Evolutionary conservation across 176 grass and related monocot species (phyloP).

Genomic region (Carex cristatella): DNA sequence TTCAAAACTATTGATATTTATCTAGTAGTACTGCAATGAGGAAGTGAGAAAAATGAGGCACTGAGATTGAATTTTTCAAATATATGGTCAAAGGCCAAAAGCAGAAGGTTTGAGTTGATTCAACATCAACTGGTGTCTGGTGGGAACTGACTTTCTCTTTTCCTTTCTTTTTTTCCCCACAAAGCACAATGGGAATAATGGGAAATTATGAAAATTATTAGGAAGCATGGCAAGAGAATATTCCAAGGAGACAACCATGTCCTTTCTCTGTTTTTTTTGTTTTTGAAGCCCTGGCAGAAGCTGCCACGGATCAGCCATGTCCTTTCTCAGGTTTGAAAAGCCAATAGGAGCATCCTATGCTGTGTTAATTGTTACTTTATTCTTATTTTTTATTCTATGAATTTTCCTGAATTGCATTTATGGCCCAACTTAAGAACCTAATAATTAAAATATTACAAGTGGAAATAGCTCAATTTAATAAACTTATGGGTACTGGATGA

Average conservation of each 20-base stretch:
- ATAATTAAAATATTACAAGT: background rate
- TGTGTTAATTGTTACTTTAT: slow-evolving; percentile 12
- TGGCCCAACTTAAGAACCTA: background rate
- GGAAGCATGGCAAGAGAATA: slow-evolving; percentile 17
- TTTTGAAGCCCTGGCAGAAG: too few relatives aligned
- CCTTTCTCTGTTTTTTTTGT: background rate
- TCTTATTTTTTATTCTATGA: background rate
- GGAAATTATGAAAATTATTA: slow-evolving; percentile 1
- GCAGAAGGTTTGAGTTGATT: background rate
- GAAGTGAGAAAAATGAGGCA: background rate
- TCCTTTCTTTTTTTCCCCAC: background rate
- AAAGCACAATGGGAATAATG: background rate
- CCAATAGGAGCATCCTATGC: slow-evolving; percentile 21
- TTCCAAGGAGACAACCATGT: slow-evolving; percentile 15
- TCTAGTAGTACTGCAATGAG: background rate
- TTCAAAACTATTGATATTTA: background rate
- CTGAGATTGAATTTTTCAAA: background rate
- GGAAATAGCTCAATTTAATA: background rate
- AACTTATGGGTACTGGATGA: background rate
- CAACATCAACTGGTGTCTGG: background rate
- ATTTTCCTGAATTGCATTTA: background rate
- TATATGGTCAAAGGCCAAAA: background rate
- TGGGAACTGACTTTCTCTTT: background rate
- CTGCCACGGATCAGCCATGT: background rate
- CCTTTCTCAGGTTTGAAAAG: slow-evolving; percentile 9